phyloP scores from a whole-genome alignment of 2,329 filamentous ascomycete species.

The Rhynchosporium agropyri region DNA sequence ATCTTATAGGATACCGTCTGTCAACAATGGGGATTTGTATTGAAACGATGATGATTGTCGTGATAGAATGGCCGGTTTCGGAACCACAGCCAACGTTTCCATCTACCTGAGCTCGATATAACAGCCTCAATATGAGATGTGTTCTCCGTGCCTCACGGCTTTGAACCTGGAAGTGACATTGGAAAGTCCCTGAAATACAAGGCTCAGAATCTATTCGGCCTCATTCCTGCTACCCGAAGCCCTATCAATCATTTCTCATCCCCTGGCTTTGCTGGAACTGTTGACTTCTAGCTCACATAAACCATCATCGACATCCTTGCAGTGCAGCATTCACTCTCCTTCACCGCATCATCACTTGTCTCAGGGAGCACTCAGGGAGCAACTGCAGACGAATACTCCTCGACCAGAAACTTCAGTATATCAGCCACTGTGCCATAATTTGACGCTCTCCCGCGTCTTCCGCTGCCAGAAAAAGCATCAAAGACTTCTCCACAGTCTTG shows the following conservation, averaged over 20 bases:
- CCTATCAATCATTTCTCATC: not conserved
- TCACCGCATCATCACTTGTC: constrained; percentile 9
- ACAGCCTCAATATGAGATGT: constrained; percentile 22
- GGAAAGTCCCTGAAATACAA: constrained; percentile 4
- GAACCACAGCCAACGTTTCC: not conserved
- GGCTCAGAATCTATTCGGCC: not conserved
- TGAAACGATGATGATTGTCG: constrained; percentile 12
- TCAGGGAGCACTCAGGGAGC: not conserved
- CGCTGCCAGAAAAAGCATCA: constrained; percentile 1
- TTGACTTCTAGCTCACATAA: constrained; percentile 4
- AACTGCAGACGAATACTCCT: not conserved
- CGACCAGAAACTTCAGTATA: not conserved
- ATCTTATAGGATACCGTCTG: not conserved
- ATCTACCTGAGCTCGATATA: constrained; percentile 14
- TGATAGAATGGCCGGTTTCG: not conserved
- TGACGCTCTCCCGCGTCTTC: not conserved
- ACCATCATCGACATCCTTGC: constrained; percentile 12
- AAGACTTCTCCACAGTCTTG: constrained; percentile 9
- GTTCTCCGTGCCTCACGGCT: not conserved
- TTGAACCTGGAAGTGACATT: not conserved
- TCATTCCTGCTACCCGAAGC: not conserved
- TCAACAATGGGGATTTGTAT: not conserved
- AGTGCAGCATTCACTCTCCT: constrained; percentile 9
- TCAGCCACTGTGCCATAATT: not conserved
- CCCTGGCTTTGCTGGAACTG: not conserved